A percentile compares a stretch with the other conserved stretches of the same genome.
phyloP scores from a whole-genome alignment of 192 early-diverging fungal genomes.

The Coemansia sp. region DNA sequence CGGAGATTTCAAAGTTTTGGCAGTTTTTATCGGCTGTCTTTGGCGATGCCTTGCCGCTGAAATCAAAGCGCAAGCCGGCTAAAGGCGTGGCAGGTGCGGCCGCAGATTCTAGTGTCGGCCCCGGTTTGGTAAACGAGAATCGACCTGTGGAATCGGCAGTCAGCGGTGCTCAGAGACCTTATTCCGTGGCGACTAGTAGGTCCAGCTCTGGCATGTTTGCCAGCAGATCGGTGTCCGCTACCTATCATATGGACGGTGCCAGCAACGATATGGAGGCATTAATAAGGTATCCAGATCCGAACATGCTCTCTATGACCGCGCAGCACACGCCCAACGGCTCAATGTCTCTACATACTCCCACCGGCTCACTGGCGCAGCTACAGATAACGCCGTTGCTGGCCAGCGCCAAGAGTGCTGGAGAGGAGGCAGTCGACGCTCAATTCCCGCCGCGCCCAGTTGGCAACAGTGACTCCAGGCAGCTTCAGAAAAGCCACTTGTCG shows the following conservation, averaged over 20 bases:
- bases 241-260: not conserved
- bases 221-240: conserved; percentile 36
- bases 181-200: conserved; percentile 36
- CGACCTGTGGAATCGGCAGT: not conserved
- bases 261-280: conserved; percentile 40
- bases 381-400: not conserved
- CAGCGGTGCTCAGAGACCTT: not conserved
- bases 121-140: not conserved
- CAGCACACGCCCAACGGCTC: conserved; percentile 7
- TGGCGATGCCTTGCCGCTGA: conserved; percentile 41
- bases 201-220: conserved; percentile 52
- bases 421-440: not conserved
- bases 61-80: conserved; percentile 14
- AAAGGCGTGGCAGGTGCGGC: not conserved
- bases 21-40: conserved; percentile 39
- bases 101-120: not conserved
- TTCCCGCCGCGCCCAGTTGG: not conserved
- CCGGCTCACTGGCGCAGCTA: conserved; percentile 16
- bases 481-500: conserved; percentile 38
- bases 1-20: conserved; percentile 48
- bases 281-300: conserved; percentile 2
- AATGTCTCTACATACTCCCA: conserved; percentile 6
- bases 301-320: conserved; percentile 1
- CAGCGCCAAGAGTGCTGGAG: not conserved
- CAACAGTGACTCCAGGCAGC: not conserved